Conservation (phyloP, 2,329 filamentous ascomycete species). For the Trichoderma harzianum region DNA sequence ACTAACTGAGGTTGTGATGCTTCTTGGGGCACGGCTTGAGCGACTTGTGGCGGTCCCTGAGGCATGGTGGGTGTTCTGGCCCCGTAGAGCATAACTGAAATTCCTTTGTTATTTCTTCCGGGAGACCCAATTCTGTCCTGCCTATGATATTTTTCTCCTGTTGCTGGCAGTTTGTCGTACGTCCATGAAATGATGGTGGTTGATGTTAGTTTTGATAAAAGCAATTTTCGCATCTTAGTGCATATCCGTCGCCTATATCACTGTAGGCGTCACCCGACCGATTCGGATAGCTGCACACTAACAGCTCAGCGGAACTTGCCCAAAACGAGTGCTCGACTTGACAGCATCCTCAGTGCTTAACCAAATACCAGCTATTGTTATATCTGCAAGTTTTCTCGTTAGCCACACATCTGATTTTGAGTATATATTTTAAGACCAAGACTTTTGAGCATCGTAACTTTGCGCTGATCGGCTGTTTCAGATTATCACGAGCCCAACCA, state of each 20-base stretch:
- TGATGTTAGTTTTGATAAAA: neutral
- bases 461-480: neutral
- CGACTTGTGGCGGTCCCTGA: neutral
- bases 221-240: neutral
- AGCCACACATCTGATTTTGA: neutral
- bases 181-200: neutral
- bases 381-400: too few relatives aligned
- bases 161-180: neutral
- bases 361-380: neutral
- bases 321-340: neutral
- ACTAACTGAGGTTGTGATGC: neutral
- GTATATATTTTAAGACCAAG: neutral
- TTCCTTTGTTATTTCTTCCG: neutral
- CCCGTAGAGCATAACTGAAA: neutral
- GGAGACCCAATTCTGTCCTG: neutral
- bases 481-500: neutral
- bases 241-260: neutral
- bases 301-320: neutral
- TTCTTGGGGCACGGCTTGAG: neutral
- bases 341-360: neutral
- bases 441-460: neutral
- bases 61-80: neutral
- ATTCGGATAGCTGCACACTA: constrained; percentile 1
- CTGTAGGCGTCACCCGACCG: neutral
- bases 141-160: neutral